Evolutionary conservation across 441 rosid species (phyloP).

Genomic region (Gossypium trilobum): DNA sequence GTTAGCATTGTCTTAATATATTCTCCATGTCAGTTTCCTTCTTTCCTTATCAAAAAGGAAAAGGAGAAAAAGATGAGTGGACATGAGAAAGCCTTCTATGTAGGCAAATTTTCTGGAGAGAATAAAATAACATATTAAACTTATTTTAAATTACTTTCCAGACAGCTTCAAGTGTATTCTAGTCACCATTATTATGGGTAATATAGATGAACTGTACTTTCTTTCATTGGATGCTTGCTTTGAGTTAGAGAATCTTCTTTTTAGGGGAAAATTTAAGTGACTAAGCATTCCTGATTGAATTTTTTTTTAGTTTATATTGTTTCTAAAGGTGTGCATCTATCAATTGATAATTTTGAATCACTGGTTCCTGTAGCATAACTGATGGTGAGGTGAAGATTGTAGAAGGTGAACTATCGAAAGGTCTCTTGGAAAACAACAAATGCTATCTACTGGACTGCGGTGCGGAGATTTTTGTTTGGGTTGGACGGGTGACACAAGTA

Average conservation of each 20-base stretch:
- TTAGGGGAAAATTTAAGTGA: neutral
- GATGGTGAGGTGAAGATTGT: slow-evolving; percentile 54
- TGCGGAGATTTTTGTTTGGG: slow-evolving; percentile 81
- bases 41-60: neutral
- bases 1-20: neutral
- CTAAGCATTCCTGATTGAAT: neutral
- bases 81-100: neutral
- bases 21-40: neutral
- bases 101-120: neutral
- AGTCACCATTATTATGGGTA: neutral
- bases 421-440: slow-evolving; percentile 74
- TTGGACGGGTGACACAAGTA: slow-evolving; percentile 90
- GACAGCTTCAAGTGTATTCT: neutral
- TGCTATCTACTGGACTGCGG: slow-evolving; percentile 89
- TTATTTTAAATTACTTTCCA: neutral
- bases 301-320: neutral
- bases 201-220: neutral
- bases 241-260: neutral
- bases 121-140: neutral
- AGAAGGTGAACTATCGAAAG: slow-evolving; percentile 80
- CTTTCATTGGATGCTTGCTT: neutral
- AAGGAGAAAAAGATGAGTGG: slow-evolving; percentile 7
- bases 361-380: slow-evolving; percentile 39
- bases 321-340: slow-evolving; percentile 1
- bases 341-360: slow-evolving; percentile 24